phyloP scores from a whole-genome alignment of 805 yeast genomes.

The Myxozyma neotropica region DNA sequence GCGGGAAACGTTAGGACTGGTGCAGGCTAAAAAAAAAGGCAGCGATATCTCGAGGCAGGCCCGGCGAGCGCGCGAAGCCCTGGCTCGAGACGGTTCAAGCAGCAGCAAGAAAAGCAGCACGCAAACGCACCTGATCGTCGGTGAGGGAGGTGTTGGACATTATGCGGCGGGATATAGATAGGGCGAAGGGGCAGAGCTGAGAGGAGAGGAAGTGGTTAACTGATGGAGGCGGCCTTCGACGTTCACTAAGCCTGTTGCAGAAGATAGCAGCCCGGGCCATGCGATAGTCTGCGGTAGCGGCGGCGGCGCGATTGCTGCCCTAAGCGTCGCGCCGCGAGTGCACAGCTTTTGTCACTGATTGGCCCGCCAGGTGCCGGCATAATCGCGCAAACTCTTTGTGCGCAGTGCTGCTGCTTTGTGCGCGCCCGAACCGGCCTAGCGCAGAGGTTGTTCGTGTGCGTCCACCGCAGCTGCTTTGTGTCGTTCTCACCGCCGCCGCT shows the following conservation, averaged over 20 bases:
- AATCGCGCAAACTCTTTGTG: not conserved
- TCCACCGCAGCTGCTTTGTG: not conserved
- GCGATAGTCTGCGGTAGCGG: too few relatives aligned
- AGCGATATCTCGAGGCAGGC: not conserved
- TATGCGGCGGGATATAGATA: not conserved
- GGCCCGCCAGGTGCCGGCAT: not conserved
- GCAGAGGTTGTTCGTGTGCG: constrained; percentile 1
- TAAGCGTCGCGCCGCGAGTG: not conserved
- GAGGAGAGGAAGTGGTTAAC: not conserved
- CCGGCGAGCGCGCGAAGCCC: not conserved
- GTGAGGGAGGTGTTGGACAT: constrained; percentile 35
- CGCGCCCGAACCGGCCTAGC: constrained; percentile 1
- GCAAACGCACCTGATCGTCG: constrained; percentile 32
- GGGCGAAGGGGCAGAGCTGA: not conserved
- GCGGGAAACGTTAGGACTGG: not conserved
- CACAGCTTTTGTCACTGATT: too few relatives aligned
- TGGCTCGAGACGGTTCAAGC: not conserved
- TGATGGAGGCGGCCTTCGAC: not conserved
- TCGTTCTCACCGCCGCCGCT: not conserved
- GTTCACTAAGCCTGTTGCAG: constrained; percentile 11
- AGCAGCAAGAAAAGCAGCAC: not conserved
- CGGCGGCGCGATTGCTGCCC: too few relatives aligned
- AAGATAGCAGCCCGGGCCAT: constrained; percentile 23
- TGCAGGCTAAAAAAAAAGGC: not conserved
- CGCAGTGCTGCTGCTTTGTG: constrained; percentile 4